Evolutionary conservation across 1,284 basidiomycete genomes (phyloP).

Genomic region (Peniophora sp.): DNA sequence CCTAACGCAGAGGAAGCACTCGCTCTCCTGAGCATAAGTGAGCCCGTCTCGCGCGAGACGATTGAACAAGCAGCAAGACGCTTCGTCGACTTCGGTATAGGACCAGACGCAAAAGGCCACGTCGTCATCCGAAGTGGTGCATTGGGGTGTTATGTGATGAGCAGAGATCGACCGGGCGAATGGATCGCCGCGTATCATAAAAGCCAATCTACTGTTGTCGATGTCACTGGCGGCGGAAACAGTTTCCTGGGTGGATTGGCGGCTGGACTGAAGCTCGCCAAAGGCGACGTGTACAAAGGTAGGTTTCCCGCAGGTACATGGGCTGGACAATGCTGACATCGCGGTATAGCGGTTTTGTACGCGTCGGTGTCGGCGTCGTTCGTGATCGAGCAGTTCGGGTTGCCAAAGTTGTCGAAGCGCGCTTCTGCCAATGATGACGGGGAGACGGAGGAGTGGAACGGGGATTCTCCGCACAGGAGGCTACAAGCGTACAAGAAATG

Average conservation of each 20-base stretch:
- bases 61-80: slow-evolving; percentile 56
- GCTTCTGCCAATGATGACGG: slow-evolving; percentile 18
- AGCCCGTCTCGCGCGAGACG: slow-evolving; percentile 35
- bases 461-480: slow-evolving; percentile 47
- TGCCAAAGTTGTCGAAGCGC: slow-evolving; percentile 40
- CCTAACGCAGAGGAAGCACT: slow-evolving; percentile 76
- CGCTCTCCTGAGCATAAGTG: slow-evolving; percentile 47
- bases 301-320: slow-evolving; percentile 10
- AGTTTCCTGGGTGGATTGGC: slow-evolving; percentile 79
- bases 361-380: slow-evolving; percentile 79
- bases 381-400: slow-evolving; percentile 74
- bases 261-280: slow-evolving; percentile 56
- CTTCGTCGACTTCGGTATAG: slow-evolving; percentile 54
- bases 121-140: slow-evolving; percentile 74
- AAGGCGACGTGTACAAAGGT: slow-evolving; percentile 64
- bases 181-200: slow-evolving; percentile 74
- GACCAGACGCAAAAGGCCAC: slow-evolving; percentile 35
- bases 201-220: slow-evolving; percentile 49
- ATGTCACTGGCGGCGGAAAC: slow-evolving; percentile 91
- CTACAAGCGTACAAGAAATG: slow-evolving; percentile 28
- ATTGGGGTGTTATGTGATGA: slow-evolving; percentile 68
- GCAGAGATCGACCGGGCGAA: slow-evolving; percentile 29
- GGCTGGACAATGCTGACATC: not conserved
- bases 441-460: slow-evolving; percentile 56
- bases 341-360: slow-evolving; percentile 53